A percentile compares a stretch with the other conserved stretches of the same genome.
These are phyloP conservation scores for Trichothecium sympodiale DNA, from an alignment of 2,329 filamentous ascomycete species.

Conservation along the genomic window DNA sequence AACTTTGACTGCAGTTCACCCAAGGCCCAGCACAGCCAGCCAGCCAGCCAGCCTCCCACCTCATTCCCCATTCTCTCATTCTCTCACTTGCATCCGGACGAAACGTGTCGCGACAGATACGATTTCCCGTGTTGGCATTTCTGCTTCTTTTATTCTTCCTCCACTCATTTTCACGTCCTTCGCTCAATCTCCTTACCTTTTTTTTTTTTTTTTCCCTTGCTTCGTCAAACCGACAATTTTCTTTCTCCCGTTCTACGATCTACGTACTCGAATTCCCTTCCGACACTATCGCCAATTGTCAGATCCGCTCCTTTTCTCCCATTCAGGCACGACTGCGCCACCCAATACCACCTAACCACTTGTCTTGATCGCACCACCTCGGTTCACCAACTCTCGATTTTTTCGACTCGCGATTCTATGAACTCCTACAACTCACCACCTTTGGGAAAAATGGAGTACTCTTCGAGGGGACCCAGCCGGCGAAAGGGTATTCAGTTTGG, in stretches of 20 bases:
- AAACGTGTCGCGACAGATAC: no score
- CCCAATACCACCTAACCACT: no score
- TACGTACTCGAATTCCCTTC: background rate
- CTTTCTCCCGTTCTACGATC: no score
- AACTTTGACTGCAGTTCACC: background rate
- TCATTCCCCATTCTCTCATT: background rate
- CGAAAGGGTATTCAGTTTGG: constrained; percentile 61
- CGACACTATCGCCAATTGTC: background rate
- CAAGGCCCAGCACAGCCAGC: background rate
- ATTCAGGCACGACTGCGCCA: background rate
- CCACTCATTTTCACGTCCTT: constrained; percentile 5
- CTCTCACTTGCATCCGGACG: background rate
- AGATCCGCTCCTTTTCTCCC: background rate
- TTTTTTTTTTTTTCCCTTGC: constrained; percentile 6
- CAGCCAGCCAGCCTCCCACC: constrained; percentile 1
- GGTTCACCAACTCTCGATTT: no score
- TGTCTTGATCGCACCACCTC: no score
- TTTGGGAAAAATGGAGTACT: constrained; percentile 70
- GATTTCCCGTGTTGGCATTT: background rate
- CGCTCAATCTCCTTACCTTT: no score
- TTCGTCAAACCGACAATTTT: constrained; percentile 6
- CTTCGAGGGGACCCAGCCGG: constrained; percentile 43
- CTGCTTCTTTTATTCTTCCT: constrained; percentile 4
- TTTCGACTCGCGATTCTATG: no score
- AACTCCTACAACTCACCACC: constrained; percentile 49